Conservation (phyloP, 2,329 filamentous ascomycete species). For the Neofusicoccum parvum region DNA sequence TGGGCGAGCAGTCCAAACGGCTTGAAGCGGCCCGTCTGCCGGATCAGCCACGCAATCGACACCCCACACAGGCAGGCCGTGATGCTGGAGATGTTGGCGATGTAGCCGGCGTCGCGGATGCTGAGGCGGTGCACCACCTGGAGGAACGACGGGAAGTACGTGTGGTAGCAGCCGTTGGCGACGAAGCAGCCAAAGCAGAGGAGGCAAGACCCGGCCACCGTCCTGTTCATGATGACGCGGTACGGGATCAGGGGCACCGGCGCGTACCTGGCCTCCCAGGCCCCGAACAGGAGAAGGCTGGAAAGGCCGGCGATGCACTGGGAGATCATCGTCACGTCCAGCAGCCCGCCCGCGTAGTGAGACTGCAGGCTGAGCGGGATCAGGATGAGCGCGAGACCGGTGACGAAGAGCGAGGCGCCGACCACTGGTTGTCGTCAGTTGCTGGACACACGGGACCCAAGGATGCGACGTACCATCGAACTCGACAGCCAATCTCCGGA, state of each 20-base stretch:
- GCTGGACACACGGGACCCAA: no score
- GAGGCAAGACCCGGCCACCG: constrained; percentile 55
- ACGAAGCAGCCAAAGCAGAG: constrained; percentile 40
- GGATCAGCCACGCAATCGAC: constrained; percentile 28
- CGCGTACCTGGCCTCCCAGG: constrained; percentile 46
- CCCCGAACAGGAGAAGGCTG: constrained; percentile 38
- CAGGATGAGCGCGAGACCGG: constrained; percentile 65
- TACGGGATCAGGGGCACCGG: constrained; percentile 47
- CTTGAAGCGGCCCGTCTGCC: constrained; percentile 24
- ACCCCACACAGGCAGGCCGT: constrained; percentile 30
- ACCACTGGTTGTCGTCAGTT: constrained; percentile 40
- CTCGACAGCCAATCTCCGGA: no score
- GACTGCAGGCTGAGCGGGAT: constrained; percentile 59
- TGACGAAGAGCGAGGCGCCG: constrained; percentile 63
- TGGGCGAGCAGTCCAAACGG: constrained; percentile 22
- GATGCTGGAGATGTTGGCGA: constrained; percentile 32
- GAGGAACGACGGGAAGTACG: constrained; percentile 37
- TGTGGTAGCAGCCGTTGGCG: constrained; percentile 36
- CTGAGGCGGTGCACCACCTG: constrained; percentile 32
- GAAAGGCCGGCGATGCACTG: constrained; percentile 43
- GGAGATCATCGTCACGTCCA: constrained; percentile 42
- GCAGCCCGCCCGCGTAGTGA: constrained; percentile 33
- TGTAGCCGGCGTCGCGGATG: constrained; percentile 29
- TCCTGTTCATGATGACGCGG: constrained; percentile 52
- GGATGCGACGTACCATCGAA: no score